Base-by-base conservation (phyloP, 148 eudicot species). In the Nyssa sinensis region DNA sequence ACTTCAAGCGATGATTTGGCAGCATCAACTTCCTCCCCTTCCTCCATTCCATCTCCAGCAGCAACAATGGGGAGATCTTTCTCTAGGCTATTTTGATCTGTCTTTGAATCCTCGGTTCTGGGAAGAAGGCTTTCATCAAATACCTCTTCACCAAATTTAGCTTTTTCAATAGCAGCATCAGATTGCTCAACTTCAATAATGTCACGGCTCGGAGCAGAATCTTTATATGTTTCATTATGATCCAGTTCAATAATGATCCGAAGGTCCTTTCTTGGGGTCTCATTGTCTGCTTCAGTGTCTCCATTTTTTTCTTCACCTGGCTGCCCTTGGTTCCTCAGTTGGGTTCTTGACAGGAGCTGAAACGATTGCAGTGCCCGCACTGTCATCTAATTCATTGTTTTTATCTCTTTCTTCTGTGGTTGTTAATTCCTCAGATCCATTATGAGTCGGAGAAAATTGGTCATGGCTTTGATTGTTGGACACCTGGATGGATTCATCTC, bases 371-470 rank as follows among this genome's bases (percentile, higher is more conserved):
- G 19, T 49, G 17, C 34, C 41, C 47, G 7, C 29, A 61, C 32
- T 27, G 25, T 71, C 62, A 8, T 75, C 31, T 71, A 68, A 49
- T 66, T 67, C 70, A 21, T n/a, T 39, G 28, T 30, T 31, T 30
- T 2, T 53, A 66, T 49, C 70, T 27, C 7, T 70, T 66, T 64
- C 74, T 62, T 39, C 74, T 24, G 64, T 19, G 35, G 41, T 32
- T 67, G 65, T 33, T 33, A 28, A 70, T 49, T 75, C 80, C 35
- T 41, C 65, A 34, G 21, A 41, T 47, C 66, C 67, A 67, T 41
- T 39, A 74, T 28, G 47, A 12, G 30, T 75, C 23, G 28, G 19
- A 27, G 57, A 61, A 19, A 63, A 35, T 69, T 5, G 44, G 29
- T 33, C 24, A 21, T 33, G 47, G 59, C 19, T 55, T 55, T 55